phyloP scores from a whole-genome alignment of 148 eudicot genomes.

The Cornus suecica region DNA sequence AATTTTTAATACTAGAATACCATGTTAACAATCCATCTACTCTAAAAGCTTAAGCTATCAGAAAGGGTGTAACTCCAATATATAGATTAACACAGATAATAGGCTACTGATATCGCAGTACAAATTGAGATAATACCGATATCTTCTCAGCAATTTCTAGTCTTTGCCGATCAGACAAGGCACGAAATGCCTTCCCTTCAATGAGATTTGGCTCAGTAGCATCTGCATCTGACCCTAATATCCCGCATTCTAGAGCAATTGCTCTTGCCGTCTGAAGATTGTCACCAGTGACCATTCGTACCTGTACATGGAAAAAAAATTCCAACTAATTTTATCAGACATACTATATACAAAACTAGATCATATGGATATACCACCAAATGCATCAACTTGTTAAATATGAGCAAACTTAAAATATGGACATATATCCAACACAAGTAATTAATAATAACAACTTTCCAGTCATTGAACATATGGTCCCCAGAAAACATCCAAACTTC shows the following conservation, averaged over 20 bases:
- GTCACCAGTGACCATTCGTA: conserved; percentile 88
- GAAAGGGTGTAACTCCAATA: no score
- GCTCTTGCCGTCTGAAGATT: conserved; percentile 77
- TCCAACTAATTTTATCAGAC: neutral
- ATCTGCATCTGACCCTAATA: conserved; percentile 64
- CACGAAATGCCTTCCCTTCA: conserved; percentile 73
- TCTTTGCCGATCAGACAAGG: conserved; percentile 44
- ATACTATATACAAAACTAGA: neutral
- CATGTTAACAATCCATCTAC: no score
- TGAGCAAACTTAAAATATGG: neutral
- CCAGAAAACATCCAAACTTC: neutral
- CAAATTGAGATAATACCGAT: conserved; percentile 36
- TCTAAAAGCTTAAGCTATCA: no score
- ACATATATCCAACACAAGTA: neutral
- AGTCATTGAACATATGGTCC: neutral
- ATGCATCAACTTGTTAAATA: neutral
- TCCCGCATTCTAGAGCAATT: conserved; percentile 82
- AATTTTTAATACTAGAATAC: no score
- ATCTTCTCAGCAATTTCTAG: conserved; percentile 58
- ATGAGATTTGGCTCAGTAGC: conserved; percentile 57
- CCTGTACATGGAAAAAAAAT: conserved; percentile 26
- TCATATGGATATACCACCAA: no score
- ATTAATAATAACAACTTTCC: neutral
- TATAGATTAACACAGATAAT: no score
- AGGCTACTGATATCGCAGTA: neutral